phyloP scores from a whole-genome alignment of 1,284 basidiomycete species.

The Athelia sp. region DNA sequence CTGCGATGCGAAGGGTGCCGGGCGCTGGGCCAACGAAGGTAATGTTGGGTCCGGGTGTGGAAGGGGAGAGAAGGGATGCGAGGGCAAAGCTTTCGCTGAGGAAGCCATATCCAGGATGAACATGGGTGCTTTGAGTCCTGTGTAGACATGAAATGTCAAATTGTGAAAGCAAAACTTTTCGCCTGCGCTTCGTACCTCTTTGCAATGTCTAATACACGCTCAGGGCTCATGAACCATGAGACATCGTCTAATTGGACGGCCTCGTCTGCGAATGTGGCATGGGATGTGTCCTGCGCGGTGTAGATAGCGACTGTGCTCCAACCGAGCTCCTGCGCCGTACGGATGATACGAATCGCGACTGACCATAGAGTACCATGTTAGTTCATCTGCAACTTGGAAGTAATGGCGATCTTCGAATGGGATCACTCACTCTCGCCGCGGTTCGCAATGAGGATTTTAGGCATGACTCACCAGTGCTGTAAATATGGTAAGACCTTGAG shows the following conservation, averaged over 20 bases:
- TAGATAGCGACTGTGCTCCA: conserved; percentile 53
- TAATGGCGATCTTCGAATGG: too few species aligned
- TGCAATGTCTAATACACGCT: conserved; percentile 36
- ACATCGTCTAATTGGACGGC: conserved; percentile 29
- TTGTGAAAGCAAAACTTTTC: conserved; percentile 35
- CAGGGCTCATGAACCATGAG: conserved; percentile 26
- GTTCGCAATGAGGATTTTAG: conserved; percentile 34
- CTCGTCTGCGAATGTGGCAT: conserved; percentile 49
- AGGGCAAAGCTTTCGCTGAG: conserved; percentile 63
- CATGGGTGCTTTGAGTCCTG: too few species aligned
- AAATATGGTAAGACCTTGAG: too few species aligned
- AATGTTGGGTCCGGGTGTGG: conserved; percentile 37
- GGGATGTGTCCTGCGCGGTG: conserved; percentile 46
- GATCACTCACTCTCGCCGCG: conserved; percentile 27
- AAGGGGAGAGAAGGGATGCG: conserved; percentile 33
- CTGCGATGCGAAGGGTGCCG: conserved; percentile 50
- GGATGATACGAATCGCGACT: conserved; percentile 49
- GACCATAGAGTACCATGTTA: too few species aligned
- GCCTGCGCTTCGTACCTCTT: conserved; percentile 39
- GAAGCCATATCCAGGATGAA: conserved; percentile 68
- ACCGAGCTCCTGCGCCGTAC: conserved; percentile 43
- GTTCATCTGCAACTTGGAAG: too few species aligned
- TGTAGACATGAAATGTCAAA: conserved; percentile 43
- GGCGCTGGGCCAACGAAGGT: conserved; percentile 59
- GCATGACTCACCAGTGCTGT: too few species aligned